A percentile compares a stretch with the other conserved stretches of the same genome.
Evolutionary conservation across 306 rosid genomes (phyloP).

Genomic region (Potentilla sterilis): DNA sequence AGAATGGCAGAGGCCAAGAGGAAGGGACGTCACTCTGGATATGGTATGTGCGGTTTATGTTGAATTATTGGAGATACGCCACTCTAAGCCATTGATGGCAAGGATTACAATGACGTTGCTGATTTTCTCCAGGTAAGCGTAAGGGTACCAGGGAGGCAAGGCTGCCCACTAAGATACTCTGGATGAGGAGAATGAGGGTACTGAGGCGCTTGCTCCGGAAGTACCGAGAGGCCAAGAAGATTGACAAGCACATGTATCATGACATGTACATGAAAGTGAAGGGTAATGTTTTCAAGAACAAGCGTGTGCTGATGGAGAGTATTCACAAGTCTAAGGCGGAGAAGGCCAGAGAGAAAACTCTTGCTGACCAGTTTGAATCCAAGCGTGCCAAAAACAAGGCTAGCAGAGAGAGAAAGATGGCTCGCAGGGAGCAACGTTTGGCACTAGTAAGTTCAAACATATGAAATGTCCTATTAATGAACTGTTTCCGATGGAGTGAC

Average conservation of each 20-base stretch:
- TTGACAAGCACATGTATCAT: constrained; percentile 49
- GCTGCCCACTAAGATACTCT: constrained; percentile 53
- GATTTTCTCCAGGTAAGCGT: constrained; percentile 45
- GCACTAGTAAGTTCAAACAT: constrained; percentile 29
- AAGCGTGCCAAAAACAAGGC: constrained; percentile 53
- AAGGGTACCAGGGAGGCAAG: constrained; percentile 66
- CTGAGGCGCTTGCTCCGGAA: constrained; percentile 52
- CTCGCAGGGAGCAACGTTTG: constrained; percentile 45
- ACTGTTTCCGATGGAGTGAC: background rate
- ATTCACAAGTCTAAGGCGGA: constrained; percentile 55
- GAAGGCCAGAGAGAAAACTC: constrained; percentile 48
- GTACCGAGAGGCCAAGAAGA: constrained; percentile 45
- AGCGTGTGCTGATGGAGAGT: constrained; percentile 54
- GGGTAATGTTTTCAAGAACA: constrained; percentile 52
- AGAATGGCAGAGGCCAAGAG: constrained; percentile 91
- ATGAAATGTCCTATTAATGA: background rate
- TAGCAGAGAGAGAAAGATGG: constrained; percentile 48
- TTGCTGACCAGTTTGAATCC: constrained; percentile 47
- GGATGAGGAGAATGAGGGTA: constrained; percentile 60
- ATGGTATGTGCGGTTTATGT: constrained; percentile 45
- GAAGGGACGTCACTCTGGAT: constrained; percentile 96
- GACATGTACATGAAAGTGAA: constrained; percentile 57
- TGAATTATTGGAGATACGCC: background rate
- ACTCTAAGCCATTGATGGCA: too few relatives aligned
- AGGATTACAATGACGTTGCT: background rate